Conservation (phyloP, 75 land plant species). For the Pinus taeda region DNA sequence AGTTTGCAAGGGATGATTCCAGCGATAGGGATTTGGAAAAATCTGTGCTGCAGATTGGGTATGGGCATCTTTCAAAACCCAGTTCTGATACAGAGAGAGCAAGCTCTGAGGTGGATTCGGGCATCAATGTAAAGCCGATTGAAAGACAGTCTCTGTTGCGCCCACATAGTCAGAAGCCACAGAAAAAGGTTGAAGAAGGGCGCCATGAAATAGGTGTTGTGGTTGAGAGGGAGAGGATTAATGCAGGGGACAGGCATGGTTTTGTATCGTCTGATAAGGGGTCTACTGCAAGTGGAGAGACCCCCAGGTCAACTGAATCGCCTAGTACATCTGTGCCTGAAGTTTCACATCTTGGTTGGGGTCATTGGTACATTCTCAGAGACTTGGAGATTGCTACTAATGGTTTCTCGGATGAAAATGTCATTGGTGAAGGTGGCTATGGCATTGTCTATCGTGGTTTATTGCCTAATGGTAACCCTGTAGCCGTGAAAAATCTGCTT, state of each 20-base stretch:
- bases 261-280: slow-evolving; percentile 13
- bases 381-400: slow-evolving; percentile 66
- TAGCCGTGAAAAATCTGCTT: slow-evolving; percentile 68
- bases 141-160: slow-evolving; percentile 3
- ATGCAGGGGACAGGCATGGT: slow-evolving; percentile 1
- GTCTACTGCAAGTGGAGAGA: slow-evolving; percentile 21
- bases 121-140: not conserved
- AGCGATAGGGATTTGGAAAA: slow-evolving; percentile 8
- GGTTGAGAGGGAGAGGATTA: not conserved
- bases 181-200: slow-evolving; percentile 4
- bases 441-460: slow-evolving; percentile 64
- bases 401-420: slow-evolving; percentile 54
- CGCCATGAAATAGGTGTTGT: not conserved
- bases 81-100: not conserved
- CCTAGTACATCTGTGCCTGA: slow-evolving; percentile 45
- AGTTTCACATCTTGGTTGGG: slow-evolving; percentile 74
- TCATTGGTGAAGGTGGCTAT: slow-evolving; percentile 84
- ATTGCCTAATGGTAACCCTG: slow-evolving; percentile 48
- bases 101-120: slow-evolving; percentile 4
- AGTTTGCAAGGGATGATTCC: not conserved
- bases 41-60: slow-evolving; percentile 6
- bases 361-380: slow-evolving; percentile 65
- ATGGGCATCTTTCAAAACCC: not conserved
- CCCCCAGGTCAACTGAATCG: slow-evolving; percentile 29
- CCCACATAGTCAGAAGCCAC: not conserved